Evolutionary conservation across 768 basidiomycete genomes (phyloP).

Genomic region (Amanita jacksonii): DNA sequence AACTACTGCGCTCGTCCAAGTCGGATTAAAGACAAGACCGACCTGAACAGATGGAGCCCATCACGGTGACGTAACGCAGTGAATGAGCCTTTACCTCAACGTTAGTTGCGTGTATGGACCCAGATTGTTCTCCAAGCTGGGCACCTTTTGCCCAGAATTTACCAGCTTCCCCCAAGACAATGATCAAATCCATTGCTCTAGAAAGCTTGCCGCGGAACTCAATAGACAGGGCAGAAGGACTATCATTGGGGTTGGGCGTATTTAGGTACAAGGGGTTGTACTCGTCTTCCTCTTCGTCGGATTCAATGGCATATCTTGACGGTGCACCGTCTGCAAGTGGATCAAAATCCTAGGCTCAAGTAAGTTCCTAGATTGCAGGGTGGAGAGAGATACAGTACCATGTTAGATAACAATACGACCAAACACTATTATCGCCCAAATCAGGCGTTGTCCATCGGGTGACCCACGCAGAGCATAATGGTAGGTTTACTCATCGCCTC

Average conservation of each 20-base stretch:
- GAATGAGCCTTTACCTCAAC: too few relatives aligned
- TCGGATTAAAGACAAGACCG: slow-evolving; percentile 39
- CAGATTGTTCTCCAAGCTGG: slow-evolving; percentile 41
- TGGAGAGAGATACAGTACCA: not conserved
- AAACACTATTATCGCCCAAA: slow-evolving; percentile 4
- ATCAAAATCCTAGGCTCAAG: slow-evolving; percentile 33
- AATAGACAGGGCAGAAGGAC: slow-evolving; percentile 18
- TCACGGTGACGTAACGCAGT: too few relatives aligned
- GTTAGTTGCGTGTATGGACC: slow-evolving; percentile 15
- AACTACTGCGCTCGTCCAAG: slow-evolving; percentile 36
- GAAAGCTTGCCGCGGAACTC: slow-evolving; percentile 29
- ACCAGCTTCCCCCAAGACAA: slow-evolving; percentile 39
- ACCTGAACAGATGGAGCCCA: too few relatives aligned
- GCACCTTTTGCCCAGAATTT: slow-evolving; percentile 43
- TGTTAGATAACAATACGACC: not conserved
- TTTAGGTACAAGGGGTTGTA: slow-evolving; percentile 30
- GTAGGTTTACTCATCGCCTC: too few relatives aligned
- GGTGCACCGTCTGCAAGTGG: slow-evolving; percentile 47
- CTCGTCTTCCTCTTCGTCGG: slow-evolving; percentile 62
- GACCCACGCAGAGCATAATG: too few relatives aligned
- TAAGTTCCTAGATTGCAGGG: not conserved
- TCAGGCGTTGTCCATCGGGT: too few relatives aligned
- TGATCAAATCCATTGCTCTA: slow-evolving; percentile 23
- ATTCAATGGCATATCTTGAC: slow-evolving; percentile 54
- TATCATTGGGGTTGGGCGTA: slow-evolving; percentile 12